These are phyloP conservation scores for Vigna mungo DNA, from an alignment of 306 rosid genomes.

Conservation along the genomic window DNA sequence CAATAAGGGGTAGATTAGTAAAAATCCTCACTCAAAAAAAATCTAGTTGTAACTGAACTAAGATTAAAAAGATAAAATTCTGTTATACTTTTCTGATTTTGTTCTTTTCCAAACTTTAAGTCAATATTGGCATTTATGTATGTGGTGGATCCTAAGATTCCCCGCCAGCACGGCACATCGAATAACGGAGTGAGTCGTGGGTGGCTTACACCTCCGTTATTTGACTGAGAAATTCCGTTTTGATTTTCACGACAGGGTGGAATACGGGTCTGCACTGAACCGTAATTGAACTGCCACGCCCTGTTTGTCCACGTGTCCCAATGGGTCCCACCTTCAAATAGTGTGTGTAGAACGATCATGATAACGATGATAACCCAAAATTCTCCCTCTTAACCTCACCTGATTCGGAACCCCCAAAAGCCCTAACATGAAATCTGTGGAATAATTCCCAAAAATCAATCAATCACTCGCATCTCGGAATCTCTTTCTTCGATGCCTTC, in stretches of 20 bases:
- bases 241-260: not conserved
- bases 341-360: too few relatives aligned
- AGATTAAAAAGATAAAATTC: too few relatives aligned
- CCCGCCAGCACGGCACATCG: too few relatives aligned
- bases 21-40: too few relatives aligned
- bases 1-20: too few relatives aligned
- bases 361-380: not conserved
- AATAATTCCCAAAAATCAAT: not conserved
- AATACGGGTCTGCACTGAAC: not conserved
- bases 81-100: too few relatives aligned
- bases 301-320: not conserved
- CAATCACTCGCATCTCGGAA: not conserved
- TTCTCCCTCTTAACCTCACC: not conserved
- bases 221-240: not conserved
- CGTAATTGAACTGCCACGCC: not conserved
- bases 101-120: too few relatives aligned
- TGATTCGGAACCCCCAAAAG: conserved; percentile 9
- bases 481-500: not conserved
- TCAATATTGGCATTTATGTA: too few relatives aligned
- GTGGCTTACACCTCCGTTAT: not conserved
- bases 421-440: not conserved
- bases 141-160: too few relatives aligned
- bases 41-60: too few relatives aligned
- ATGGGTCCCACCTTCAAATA: too few relatives aligned
- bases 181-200: not conserved